Percentiles rank a stretch among this genome's conserved stretches.
Evolutionary conservation across 805 yeast species (phyloP).

Genomic region (Saturnispora dispora): DNA sequence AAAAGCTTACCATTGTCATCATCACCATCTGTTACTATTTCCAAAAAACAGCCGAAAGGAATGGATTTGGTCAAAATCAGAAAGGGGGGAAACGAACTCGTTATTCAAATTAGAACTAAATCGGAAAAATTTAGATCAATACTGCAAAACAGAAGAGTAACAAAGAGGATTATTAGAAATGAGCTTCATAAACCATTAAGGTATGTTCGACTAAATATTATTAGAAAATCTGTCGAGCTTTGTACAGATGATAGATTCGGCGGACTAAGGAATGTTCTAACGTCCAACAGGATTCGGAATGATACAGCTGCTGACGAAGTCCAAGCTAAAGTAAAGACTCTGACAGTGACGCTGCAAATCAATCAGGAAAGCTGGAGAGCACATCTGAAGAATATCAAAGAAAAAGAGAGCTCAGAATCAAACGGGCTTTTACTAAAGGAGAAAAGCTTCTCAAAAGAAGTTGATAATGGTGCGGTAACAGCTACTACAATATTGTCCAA

Average conservation of each 20-base stretch:
- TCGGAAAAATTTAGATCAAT: not conserved
- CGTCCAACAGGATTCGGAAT: not conserved
- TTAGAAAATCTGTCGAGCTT: conserved; percentile 17
- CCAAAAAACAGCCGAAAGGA: not conserved
- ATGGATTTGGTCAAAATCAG: not conserved
- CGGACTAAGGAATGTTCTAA: not conserved
- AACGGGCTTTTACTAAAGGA: not conserved
- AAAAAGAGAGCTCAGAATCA: not conserved
- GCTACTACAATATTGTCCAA: not conserved
- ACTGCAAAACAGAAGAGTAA: conserved; percentile 12
- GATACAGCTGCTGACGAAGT: not conserved
- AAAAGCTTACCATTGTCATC: not conserved
- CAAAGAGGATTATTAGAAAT: conserved; percentile 16
- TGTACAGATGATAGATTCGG: conserved; percentile 23
- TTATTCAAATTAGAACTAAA: conserved; percentile 8
- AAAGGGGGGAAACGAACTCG: conserved; percentile 2
- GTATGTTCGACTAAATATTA: conserved; percentile 28
- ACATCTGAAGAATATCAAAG: not conserved
- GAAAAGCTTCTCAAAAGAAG: not conserved
- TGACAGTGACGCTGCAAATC: conserved; percentile 6
- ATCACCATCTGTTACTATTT: not conserved
- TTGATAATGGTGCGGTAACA: not conserved
- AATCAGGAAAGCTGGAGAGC: conserved; percentile 2
- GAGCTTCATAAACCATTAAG: conserved; percentile 22
- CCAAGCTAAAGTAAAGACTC: not conserved